These are phyloP conservation scores for Trichophyton equinum DNA, from an alignment of 2,329 filamentous ascomycete species.

Conservation along the genomic window DNA sequence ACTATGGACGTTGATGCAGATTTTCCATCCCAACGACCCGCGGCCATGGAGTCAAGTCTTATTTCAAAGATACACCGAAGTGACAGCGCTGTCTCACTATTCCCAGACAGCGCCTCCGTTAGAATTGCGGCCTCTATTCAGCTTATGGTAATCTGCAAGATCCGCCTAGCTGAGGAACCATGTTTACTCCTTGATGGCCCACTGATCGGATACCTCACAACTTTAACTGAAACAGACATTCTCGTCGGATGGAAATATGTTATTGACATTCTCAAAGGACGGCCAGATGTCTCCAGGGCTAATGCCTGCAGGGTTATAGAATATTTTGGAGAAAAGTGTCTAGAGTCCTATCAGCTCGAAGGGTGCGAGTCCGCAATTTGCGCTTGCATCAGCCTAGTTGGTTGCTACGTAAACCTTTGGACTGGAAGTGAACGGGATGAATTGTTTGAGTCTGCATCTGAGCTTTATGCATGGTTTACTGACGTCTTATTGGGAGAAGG, in stretches of 20 bases:
- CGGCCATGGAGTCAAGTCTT: conserved; percentile 14
- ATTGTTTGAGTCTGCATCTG: conserved; percentile 54
- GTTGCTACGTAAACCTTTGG: conserved; percentile 53
- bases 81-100: conserved; percentile 17
- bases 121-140: conserved; percentile 26
- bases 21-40: conserved; percentile 20
- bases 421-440: conserved; percentile 41
- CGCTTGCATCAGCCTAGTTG: conserved; percentile 55
- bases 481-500: conserved; percentile 53
- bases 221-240: conserved; percentile 27
- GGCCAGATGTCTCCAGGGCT: conserved; percentile 18
- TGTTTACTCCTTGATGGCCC: conserved; percentile 2
- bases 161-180: conserved; percentile 8
- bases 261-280: conserved; percentile 17
- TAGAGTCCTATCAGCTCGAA: conserved; percentile 48
- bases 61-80: conserved; percentile 24
- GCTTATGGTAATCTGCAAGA: conserved; percentile 21
- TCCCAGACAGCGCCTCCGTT: conserved; percentile 25
- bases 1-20: conserved; percentile 35
- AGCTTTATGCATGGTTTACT: conserved; percentile 70
- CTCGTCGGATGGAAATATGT: conserved; percentile 25
- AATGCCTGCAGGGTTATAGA: conserved; percentile 36
- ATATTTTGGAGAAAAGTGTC: conserved; percentile 36
- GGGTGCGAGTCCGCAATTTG: conserved; percentile 62
- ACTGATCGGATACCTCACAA: conserved; percentile 26